These are phyloP conservation scores for Alternaria metachromatica DNA, from an alignment of 2,329 filamentous ascomycete species.

Conservation along the genomic window DNA sequence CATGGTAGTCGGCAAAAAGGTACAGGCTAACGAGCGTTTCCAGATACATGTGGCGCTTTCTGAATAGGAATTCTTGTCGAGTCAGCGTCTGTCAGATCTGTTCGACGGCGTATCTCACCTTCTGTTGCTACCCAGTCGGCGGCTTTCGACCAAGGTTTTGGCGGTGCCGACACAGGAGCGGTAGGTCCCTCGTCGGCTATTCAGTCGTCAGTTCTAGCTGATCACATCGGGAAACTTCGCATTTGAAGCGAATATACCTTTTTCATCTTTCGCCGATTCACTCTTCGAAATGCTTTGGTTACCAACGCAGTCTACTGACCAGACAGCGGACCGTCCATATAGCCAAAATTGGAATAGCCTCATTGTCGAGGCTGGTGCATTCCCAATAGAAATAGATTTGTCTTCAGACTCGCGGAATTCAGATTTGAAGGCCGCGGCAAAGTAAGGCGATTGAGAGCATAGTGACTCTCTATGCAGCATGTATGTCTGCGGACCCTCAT, in stretches of 20 bases:
- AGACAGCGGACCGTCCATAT: not conserved
- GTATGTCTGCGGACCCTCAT: not conserved
- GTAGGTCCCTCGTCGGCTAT: not conserved
- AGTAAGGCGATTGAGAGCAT: not conserved
- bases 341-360: not conserved
- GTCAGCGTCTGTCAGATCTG: not conserved
- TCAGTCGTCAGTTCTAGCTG: not conserved
- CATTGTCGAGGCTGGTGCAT: not conserved
- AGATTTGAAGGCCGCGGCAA: accelerated
- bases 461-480: not conserved
- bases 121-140: not conserved
- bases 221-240: not conserved
- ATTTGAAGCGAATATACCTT: not conserved
- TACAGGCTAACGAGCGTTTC: not conserved
- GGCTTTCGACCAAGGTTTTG: not conserved
- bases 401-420: not conserved
- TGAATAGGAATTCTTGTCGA: not conserved
- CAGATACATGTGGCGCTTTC: not conserved
- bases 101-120: not conserved
- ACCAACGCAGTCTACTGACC: not conserved
- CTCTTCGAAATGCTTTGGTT: not conserved
- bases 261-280: not conserved
- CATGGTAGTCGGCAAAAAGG: not conserved
- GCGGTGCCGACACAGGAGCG: not conserved
- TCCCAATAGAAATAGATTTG: not conserved